phyloP scores from a whole-genome alignment of 768 basidiomycete species.

The Pholiota molesta region DNA sequence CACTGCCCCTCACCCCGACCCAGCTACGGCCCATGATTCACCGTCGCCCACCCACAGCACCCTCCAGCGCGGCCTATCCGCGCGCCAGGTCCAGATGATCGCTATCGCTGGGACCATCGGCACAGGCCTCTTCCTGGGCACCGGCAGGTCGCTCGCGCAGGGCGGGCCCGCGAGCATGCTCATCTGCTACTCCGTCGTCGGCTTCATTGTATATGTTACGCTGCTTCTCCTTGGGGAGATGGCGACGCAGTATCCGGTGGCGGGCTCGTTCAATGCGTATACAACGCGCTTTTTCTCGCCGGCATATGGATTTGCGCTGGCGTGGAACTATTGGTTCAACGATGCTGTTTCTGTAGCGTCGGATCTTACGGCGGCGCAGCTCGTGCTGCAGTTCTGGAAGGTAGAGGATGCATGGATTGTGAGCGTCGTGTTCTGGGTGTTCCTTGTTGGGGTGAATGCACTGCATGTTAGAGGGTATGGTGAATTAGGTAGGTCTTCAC shows the following conservation, averaged over 20 bases:
- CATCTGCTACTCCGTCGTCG: slow-evolving; percentile 78
- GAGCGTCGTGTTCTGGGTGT: slow-evolving; percentile 73
- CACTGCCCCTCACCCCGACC: slow-evolving; percentile 1
- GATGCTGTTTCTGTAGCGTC: slow-evolving; percentile 86
- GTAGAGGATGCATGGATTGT: slow-evolving; percentile 68
- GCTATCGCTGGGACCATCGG: slow-evolving; percentile 76
- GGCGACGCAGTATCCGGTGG: slow-evolving; percentile 86
- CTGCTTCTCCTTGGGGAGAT: slow-evolving; percentile 83
- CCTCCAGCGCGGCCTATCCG: slow-evolving; percentile 70
- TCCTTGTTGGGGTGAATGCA: slow-evolving; percentile 73
- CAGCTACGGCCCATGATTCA: not conserved
- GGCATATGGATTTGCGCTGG: slow-evolving; percentile 83
- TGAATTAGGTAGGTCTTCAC: slow-evolving; percentile 64
- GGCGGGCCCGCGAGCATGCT: slow-evolving; percentile 90
- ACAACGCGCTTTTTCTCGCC: slow-evolving; percentile 87
- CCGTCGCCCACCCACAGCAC: slow-evolving; percentile 20
- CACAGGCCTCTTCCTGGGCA: slow-evolving; percentile 62
- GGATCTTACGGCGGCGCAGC: slow-evolving; percentile 84
- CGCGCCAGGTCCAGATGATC: slow-evolving; percentile 87
- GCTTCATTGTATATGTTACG: slow-evolving; percentile 77
- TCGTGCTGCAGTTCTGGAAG: slow-evolving; percentile 80
- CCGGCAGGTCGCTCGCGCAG: slow-evolving; percentile 76
- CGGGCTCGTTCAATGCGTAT: slow-evolving; percentile 90
- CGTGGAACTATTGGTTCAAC: slow-evolving; percentile 93
- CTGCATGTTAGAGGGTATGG: slow-evolving; percentile 79